Conservation (phyloP, 352 stramenopile genomes). For the Phytophthora lateralis region DNA sequence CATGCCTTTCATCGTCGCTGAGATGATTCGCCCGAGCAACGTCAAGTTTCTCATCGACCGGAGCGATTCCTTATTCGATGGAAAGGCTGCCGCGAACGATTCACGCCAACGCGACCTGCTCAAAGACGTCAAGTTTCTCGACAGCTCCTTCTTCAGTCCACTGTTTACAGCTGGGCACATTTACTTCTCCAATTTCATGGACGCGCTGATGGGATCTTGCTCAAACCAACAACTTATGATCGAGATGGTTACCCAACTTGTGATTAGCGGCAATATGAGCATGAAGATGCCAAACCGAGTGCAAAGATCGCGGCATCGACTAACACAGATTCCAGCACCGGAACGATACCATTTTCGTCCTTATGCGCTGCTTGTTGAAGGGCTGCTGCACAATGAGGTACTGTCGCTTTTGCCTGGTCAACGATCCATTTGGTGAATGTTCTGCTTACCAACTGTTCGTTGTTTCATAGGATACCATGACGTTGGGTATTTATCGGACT, state of each 20-base stretch:
- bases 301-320: conserved; percentile 40
- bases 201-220: conserved; percentile 65
- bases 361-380: conserved; percentile 63
- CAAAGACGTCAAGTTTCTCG: conserved; percentile 60
- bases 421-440: not conserved
- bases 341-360: conserved; percentile 61
- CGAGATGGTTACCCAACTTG: conserved; percentile 69
- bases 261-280: conserved; percentile 62
- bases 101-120: conserved; percentile 47
- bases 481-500: conserved; percentile 60
- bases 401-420: conserved; percentile 4
- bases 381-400: conserved; percentile 64
- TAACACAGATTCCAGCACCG: conserved; percentile 64
- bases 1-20: conserved; percentile 63
- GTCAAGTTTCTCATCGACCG: conserved; percentile 73
- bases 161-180: conserved; percentile 70
- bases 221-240: conserved; percentile 67
- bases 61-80: conserved; percentile 52
- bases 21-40: conserved; percentile 78
- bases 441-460: conserved; percentile 1
- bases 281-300: conserved; percentile 58
- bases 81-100: conserved; percentile 39
- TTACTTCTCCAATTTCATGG: conserved; percentile 77
- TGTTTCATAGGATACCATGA: conserved; percentile 54
- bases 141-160: conserved; percentile 59